Base-by-base conservation (phyloP, 2,329 filamentous ascomycete genomes). In the Trichoderma sp. region DNA sequence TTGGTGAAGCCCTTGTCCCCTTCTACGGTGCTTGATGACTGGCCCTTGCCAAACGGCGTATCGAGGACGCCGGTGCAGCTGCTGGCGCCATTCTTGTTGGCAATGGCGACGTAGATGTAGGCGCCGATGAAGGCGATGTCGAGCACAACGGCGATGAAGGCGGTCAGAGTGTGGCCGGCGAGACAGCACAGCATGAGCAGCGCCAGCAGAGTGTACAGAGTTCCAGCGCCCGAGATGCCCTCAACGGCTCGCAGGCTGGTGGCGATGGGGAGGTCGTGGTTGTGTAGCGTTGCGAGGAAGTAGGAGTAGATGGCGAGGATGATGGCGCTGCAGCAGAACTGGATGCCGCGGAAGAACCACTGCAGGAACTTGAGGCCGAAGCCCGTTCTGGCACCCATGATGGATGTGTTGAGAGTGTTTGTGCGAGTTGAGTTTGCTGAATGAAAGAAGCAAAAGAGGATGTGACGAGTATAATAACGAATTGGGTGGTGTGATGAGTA, bases 231-330 rank as follows among this genome's bases (percentile, higher is more conserved):
- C 0, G 92, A 86, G 70, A 97, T 89, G 72, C 92, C 93, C 76
- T 90, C 89, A 68, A 96, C 92, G 33, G 92, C 92, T 68, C 90
- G 89, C 70, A 91, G 82, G 82, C 87, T 90, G 73, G 80, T 87
- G 21, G 86, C 83, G 73, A 94, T 94, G 69, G 76, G 69, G 16
- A 90, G 79, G 73, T 89, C 75, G 80, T 93, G 88, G 75, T 90
- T 87, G 71, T 86, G 79, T 16, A 94, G 87, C 10, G 91, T 86
- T 10, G 91, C 88, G 61, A 97, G 88, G 85, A 94, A 96, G 85
- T 96, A 97, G 61, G 89, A 90, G 84, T 91, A 94, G 76, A 96
- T 87, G 73, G 87, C 91, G 71, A 97, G 87, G 71, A 95, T 87
- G 73, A 97, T 85, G 70, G 86, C 88, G 10, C 91, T 85, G 78